Evolutionary conservation across 2,329 filamentous ascomycete species (phyloP).

Genomic region (Sporothrix sp.): DNA sequence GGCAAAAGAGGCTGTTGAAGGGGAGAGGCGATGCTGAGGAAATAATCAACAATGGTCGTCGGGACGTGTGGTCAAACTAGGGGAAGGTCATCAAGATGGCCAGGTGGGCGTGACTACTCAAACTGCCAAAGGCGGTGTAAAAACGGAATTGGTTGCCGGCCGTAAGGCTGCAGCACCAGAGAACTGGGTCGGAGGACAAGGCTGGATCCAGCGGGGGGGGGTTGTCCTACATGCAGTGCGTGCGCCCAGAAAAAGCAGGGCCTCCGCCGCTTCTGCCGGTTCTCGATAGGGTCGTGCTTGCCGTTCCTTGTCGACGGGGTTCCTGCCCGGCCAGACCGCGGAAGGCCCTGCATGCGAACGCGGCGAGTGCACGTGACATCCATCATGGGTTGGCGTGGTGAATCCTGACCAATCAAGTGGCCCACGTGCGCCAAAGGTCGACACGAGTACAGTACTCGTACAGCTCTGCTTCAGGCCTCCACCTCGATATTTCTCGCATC

Average conservation of each 20-base stretch:
- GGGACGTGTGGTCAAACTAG: background rate
- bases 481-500: background rate
- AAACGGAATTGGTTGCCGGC: background rate
- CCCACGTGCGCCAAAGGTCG: slow-evolving; percentile 24
- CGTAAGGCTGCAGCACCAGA: background rate
- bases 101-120: background rate
- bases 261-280: background rate
- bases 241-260: too few relatives aligned
- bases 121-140: slow-evolving; percentile 9
- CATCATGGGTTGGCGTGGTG: background rate
- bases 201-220: background rate
- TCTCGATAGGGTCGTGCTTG: background rate
- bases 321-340: background rate
- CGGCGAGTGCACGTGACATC: background rate
- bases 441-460: background rate
- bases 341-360: background rate
- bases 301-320: background rate
- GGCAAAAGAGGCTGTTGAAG: background rate
- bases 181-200: slow-evolving; percentile 5
- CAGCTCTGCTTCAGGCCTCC: background rate
- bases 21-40: background rate
- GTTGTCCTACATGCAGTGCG: background rate
- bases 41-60: background rate
- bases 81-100: background rate
- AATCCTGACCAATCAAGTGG: slow-evolving; percentile 22